Evolutionary conservation across 2,329 filamentous ascomycete genomes (phyloP), one percentile per base, ranked within the genome.

Genomic region (Fusarium verticillioides): DNA sequence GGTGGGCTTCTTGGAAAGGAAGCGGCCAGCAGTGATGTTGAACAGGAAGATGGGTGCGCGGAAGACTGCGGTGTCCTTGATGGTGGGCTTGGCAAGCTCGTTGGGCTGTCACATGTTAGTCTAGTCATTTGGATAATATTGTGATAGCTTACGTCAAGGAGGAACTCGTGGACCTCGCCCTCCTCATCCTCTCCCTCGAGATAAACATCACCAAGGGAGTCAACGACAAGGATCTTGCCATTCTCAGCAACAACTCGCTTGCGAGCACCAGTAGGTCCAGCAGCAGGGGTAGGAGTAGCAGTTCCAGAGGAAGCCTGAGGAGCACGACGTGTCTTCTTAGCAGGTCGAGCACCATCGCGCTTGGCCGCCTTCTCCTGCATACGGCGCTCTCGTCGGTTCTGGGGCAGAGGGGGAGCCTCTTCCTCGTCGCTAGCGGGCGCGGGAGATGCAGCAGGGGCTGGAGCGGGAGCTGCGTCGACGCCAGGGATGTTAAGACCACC

Each of bases 171-270:
- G 37, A 90, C 88, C 62, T 93, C 90, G 60, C 96, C 96, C 30
- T 98, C 94, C 75, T 95, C 95, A 58, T 94, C 94, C 77, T 94
- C 89, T 79, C 97, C 94, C 83, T 98, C 95, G n/a, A 99, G 87
- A 80, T 94, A 99, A 18, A 99, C 96, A 77, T 98, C 95, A 34
- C 96, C 96, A 15, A 92, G 86, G 2, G 94, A 94, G 83, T 99
- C 96, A 8, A 99, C 96, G 63, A 99, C 92, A 42, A 99, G 86
- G 2, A 97, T 88, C 86, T 98, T 99, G 75, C 96, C 96, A 78
- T 99, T 99, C 86, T 97, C 93, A 5, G 95, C 96, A 32, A 95
- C 90, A 21, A 98, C 94, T 40, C 94, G 89, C 87, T 96, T 97
- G 84, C 94, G 94, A 39, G 92, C 87, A 26, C 95, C 95, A 42